Percentiles rank a stretch among this genome's conserved stretches.
phyloP scores from a whole-genome alignment of 2,329 filamentous ascomycete species.

The Colletotrichum brevisporum region DNA sequence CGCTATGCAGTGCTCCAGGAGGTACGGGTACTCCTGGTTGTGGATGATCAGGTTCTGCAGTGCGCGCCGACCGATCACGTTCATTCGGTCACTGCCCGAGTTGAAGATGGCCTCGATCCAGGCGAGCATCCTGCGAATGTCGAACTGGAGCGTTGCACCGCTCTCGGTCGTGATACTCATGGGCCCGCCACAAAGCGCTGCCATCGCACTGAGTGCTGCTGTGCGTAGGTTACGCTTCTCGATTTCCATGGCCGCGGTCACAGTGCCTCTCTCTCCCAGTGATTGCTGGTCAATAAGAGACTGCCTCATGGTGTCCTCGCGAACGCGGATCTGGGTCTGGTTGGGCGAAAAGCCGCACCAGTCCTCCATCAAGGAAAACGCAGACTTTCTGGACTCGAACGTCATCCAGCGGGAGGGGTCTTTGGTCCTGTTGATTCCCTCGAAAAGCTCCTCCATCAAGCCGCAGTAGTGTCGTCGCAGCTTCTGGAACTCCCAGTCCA shows the following conservation, averaged over 20 bases:
- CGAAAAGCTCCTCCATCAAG: conserved; percentile 91
- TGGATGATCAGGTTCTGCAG: conserved; percentile 91
- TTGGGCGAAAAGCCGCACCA: conserved; percentile 99
- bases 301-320: conserved; percentile 90
- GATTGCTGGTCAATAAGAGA: conserved; percentile 86
- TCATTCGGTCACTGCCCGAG: conserved; percentile 90
- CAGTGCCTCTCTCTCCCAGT: conserved; percentile 79
- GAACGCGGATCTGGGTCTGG: conserved; percentile 82
- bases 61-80: conserved; percentile 88
- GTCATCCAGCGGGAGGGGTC: conserved; percentile 96
- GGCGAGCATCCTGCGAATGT: conserved; percentile 90
- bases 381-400: conserved; percentile 94
- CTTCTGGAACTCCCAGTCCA: conserved; percentile 94
- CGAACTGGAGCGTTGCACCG: conserved; percentile 89
- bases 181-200: conserved; percentile 87
- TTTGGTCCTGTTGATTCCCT: conserved; percentile 87
- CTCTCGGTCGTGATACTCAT: conserved; percentile 91
- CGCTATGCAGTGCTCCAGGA: conserved; percentile 91
- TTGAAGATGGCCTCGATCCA: conserved; percentile 98
- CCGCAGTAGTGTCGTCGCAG: conserved; percentile 95
- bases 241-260: conserved; percentile 94
- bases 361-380: conserved; percentile 97
- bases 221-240: conserved; percentile 94
- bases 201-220: conserved; percentile 95
- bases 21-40: conserved; percentile 87